Base-by-base conservation (phyloP, 1,139 yeast species). In the Kazachstania sp. region DNA sequence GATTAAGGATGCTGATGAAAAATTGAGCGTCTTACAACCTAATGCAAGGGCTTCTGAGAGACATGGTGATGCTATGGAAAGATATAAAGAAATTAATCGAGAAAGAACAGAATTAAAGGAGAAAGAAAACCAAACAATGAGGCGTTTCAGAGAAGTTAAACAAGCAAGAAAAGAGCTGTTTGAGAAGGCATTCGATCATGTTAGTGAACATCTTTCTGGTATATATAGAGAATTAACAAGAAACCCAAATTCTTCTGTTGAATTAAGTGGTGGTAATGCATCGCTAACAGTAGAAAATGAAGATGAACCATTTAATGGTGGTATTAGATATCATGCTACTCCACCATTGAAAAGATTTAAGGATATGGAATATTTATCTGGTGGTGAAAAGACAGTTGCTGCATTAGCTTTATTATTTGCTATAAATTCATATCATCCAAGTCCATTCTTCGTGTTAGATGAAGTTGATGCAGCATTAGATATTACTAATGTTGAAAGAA, bases 381-480 rank as follows among this genome's bases (percentile, higher is more conserved):
- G 98, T 45, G 99, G 99, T 44, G 98, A 92, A 62, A 88, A 90
- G 64, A 86, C 97, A 1, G 84, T 92, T 67, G 98, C 98, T 1
- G 98, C 98, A 0, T 72, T 92, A 54, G 97, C 97, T 0, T 71
- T 92, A 52, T 67, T 92, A 43, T 92, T 92, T 71, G 94, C 98
- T 1, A 79, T 90, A 45, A 97, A 92, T 64, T 83, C 95, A 0
- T 86, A 71, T 67, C 94, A 83, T 47, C 97, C 97, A 1, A 83
- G 97, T 0, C 98, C 99, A 23, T 92, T 92, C 64, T 92, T 92
- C 63, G 95, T 92, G 0, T 71, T 92, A 44, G 99, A 92, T 65
- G 99, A 92, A 68, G 90, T 92, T 16, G 99, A 92, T 69, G 97
- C 98, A 1, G 97, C 98, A 0, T 74, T 92, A 52, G 99, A 92